phyloP scores from a whole-genome alignment of 768 basidiomycete species.

The Trametes cinnabarina region DNA sequence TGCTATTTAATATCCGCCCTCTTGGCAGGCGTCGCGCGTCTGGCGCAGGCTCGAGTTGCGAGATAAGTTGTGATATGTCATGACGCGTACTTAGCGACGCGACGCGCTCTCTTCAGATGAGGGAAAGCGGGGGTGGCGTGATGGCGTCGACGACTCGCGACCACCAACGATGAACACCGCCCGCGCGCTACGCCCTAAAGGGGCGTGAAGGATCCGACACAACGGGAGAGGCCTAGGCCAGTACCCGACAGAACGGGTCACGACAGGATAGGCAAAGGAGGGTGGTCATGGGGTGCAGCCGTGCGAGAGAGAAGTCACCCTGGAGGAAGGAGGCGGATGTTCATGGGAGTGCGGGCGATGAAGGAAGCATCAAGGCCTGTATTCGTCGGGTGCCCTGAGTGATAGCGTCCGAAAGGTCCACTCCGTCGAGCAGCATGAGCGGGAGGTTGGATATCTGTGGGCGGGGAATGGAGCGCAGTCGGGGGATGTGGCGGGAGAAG shows the following conservation, averaged over 20 bases:
- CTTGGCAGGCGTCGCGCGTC: too few relatives aligned
- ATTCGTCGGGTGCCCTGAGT: not conserved
- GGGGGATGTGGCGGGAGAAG: constrained; percentile 8
- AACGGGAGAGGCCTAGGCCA: constrained; percentile 9
- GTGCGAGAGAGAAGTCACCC: constrained; percentile 21
- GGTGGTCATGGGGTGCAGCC: constrained; percentile 17
- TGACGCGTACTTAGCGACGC: constrained; percentile 13
- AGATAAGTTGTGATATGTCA: not conserved
- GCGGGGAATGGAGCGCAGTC: constrained; percentile 2
- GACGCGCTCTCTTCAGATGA: not conserved
- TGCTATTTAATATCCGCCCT: too few relatives aligned
- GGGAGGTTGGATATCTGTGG: not conserved
- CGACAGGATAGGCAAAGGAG: constrained; percentile 17
- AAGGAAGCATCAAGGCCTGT: not conserved
- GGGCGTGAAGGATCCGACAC: constrained; percentile 8
- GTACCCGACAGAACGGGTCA: constrained; percentile 6
- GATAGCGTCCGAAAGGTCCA: not conserved
- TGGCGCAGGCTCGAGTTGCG: not conserved
- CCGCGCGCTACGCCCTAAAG: constrained; percentile 15
- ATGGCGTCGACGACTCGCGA: constrained; percentile 8
- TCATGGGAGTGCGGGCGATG: constrained; percentile 10
- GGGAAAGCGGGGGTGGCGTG: constrained; percentile 19
- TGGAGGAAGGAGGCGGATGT: constrained; percentile 8
- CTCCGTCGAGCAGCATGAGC: not conserved
- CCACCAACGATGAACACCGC: constrained; percentile 11